phyloP scores from a whole-genome alignment of 2,329 filamentous ascomycete species.

The Aureobasidium sp. region DNA sequence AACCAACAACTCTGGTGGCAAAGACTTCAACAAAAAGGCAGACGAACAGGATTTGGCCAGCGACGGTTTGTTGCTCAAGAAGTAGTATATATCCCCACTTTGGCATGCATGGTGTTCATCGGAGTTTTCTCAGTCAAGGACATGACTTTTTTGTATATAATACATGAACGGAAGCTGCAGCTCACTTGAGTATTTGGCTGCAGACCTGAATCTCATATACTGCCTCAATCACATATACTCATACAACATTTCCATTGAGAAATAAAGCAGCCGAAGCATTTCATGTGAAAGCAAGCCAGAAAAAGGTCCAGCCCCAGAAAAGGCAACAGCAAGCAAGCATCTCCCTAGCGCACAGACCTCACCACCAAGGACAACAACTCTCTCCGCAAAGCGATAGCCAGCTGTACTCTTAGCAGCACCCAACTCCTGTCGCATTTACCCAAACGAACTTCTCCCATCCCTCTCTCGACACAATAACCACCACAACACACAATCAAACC shows the following conservation, averaged over 20 bases:
- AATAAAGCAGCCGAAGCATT: background rate
- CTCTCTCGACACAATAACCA: background rate
- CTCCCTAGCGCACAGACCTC: background rate
- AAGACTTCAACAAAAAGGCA: constrained; percentile 21
- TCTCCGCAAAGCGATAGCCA: constrained; percentile 3
- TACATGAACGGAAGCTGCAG: background rate
- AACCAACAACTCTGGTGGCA: constrained; percentile 54
- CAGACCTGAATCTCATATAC: too few species aligned
- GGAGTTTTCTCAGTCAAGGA: background rate
- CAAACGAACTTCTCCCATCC: background rate
- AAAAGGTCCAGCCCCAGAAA: background rate
- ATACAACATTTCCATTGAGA: background rate
- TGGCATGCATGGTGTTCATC: background rate
- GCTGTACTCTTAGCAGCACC: background rate
- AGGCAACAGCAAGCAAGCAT: background rate
- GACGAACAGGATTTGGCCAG: constrained; percentile 3
- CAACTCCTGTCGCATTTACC: background rate
- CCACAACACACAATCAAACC: background rate
- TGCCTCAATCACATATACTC: background rate
- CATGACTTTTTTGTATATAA: background rate
- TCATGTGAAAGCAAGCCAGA: background rate
- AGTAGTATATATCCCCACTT: background rate
- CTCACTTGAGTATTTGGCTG: background rate
- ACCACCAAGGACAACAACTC: background rate
- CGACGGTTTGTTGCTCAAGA: constrained; percentile 2